A percentile compares a stretch with the other conserved stretches of the same genome.
These are phyloP conservation scores for Exophiala lecanii-corni DNA, from an alignment of 2,329 filamentous ascomycete genomes.

Conservation along the genomic window DNA sequence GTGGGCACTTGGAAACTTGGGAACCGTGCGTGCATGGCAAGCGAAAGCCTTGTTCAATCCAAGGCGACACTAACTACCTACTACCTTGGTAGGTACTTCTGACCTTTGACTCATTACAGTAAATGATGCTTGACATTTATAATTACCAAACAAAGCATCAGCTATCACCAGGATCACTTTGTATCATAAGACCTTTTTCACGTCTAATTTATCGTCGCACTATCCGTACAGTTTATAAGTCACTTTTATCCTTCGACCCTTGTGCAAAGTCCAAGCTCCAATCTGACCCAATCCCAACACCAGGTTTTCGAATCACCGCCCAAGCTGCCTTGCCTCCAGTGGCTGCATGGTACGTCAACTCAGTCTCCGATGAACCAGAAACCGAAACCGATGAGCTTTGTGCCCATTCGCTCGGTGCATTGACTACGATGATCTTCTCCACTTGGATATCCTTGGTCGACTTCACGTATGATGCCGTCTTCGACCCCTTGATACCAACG, in stretches of 20 bases:
- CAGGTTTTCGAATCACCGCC: slow-evolving; percentile 61
- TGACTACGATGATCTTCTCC: slow-evolving; percentile 79
- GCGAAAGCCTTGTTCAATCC: too few species aligned
- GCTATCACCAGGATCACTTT: too few species aligned
- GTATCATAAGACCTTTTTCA: too few species aligned
- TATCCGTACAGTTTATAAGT: slow-evolving; percentile 19
- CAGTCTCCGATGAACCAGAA: slow-evolving; percentile 42
- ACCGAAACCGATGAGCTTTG: slow-evolving; percentile 53
- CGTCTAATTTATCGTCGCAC: background rate
- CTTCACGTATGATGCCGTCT: slow-evolving; percentile 71
- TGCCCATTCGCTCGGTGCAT: slow-evolving; percentile 69
- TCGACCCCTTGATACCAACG: slow-evolving; percentile 55
- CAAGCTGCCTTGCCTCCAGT: slow-evolving; percentile 54
- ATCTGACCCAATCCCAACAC: slow-evolving; percentile 56
- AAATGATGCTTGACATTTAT: too few species aligned
- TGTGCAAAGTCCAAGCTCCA: slow-evolving; percentile 58
- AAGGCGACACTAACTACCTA: too few species aligned
- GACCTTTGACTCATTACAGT: too few species aligned
- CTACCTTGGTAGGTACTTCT: too few species aligned
- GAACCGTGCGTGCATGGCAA: too few species aligned
- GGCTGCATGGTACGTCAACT: slow-evolving; percentile 57
- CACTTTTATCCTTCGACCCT: slow-evolving; percentile 12
- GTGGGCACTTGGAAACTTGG: too few species aligned
- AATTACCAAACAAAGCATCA: too few species aligned
- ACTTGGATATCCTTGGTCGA: slow-evolving; percentile 71